phyloP scores from a whole-genome alignment of 2,329 filamentous ascomycete species.

The Aaosphaeria arxii region DNA sequence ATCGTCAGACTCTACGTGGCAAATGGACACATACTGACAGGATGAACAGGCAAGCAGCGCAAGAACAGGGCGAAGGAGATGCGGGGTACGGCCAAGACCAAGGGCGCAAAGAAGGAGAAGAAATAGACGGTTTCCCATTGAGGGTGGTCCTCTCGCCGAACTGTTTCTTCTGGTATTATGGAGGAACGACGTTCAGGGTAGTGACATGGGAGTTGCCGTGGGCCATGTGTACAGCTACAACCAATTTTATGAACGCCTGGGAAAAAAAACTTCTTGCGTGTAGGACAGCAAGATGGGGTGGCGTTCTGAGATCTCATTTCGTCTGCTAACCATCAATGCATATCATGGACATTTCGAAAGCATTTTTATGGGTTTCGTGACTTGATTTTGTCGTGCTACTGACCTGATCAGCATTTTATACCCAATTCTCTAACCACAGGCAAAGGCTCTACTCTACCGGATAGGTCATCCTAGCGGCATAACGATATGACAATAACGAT shows the following conservation, averaged over 20 bases:
- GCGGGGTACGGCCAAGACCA: constrained; percentile 96
- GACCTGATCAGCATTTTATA: too few relatives aligned
- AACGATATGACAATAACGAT: too few relatives aligned
- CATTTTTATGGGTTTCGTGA: background rate
- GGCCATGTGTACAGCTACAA: constrained; percentile 36
- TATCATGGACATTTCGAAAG: constrained; percentile 37
- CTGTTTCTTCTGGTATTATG: constrained; percentile 27
- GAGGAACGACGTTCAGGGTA: background rate
- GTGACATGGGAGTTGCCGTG: constrained; percentile 32
- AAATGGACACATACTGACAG: constrained; percentile 26
- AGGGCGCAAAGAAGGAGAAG: constrained; percentile 94
- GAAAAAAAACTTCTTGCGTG: constrained; percentile 32
- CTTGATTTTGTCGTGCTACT: background rate
- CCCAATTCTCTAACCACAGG: too few relatives aligned
- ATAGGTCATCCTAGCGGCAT: too few relatives aligned
- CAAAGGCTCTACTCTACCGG: too few relatives aligned
- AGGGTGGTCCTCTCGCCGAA: constrained; percentile 23
- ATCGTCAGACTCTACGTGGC: background rate
- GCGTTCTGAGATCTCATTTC: constrained; percentile 36
- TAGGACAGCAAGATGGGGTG: constrained; percentile 33
- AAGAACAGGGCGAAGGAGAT: constrained; percentile 99
- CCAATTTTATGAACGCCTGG: constrained; percentile 27
- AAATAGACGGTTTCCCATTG: constrained; percentile 40
- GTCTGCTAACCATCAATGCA: constrained; percentile 40
- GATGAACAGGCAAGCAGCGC: constrained; percentile 88